Evolutionary conservation across 352 stramenopile species (phyloP).

Genomic region (Peronospora destructor): DNA sequence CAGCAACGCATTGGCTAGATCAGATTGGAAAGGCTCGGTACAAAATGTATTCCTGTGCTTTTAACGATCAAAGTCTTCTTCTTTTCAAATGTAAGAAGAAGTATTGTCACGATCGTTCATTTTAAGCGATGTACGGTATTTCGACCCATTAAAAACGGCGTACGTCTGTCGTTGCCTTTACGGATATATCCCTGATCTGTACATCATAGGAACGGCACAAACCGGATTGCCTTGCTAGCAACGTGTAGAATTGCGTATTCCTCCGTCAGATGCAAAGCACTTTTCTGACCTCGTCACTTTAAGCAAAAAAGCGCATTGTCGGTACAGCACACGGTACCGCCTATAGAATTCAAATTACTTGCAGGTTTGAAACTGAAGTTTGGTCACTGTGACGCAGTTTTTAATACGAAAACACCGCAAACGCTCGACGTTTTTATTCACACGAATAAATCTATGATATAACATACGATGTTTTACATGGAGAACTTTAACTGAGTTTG

Average conservation of each 20-base stretch:
- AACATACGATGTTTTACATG: not conserved
- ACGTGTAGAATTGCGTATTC: not conserved
- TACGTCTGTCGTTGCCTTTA: too few relatives aligned
- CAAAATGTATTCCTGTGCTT: too few relatives aligned
- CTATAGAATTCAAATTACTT: too few relatives aligned
- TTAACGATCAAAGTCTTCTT: not conserved
- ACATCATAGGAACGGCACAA: not conserved
- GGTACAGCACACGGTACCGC: not conserved
- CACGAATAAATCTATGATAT: not conserved
- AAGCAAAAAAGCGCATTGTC: not conserved
- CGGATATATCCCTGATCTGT: not conserved
- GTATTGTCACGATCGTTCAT: not conserved
- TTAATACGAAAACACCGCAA: not conserved
- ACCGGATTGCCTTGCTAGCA: not conserved
- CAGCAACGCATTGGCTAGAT: too few relatives aligned
- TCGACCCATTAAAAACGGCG: too few relatives aligned
- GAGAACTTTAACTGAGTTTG: not conserved
- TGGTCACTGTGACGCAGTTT: not conserved
- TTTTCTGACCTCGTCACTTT: not conserved
- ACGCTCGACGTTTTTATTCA: not conserved
- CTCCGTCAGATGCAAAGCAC: not conserved
- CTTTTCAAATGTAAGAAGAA: not conserved
- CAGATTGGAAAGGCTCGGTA: too few relatives aligned
- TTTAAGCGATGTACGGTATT: not conserved
- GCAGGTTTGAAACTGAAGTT: not conserved